A percentile compares a stretch with the other conserved stretches of the same genome.
Conservation (phyloP, 306 rosid species). For the Trifolium repens region DNA sequence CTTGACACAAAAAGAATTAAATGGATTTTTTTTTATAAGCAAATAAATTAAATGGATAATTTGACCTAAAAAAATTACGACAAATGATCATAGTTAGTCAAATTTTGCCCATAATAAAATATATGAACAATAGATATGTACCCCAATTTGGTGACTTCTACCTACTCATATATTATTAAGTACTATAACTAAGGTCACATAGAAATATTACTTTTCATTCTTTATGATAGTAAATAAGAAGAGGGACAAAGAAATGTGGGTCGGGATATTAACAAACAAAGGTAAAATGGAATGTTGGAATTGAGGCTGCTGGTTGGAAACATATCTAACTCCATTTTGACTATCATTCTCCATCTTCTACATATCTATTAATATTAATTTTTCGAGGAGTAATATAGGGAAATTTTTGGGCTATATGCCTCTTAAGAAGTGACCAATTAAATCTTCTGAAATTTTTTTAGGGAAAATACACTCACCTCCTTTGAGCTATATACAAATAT, state of each 20-base stretch:
- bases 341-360: conserved; percentile 26
- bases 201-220: neutral
- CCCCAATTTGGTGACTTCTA: too few relatives aligned
- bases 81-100: too few relatives aligned
- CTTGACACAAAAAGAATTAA: too few relatives aligned
- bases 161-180: too few relatives aligned
- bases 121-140: too few relatives aligned
- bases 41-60: too few relatives aligned
- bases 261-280: conserved; percentile 18
- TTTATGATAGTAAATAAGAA: neutral
- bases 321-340: conserved; percentile 53
- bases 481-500: too few relatives aligned
- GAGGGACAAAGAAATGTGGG: neutral
- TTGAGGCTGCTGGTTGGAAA: conserved; percentile 45
- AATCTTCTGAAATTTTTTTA: neutral
- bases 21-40: too few relatives aligned
- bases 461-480: too few relatives aligned
- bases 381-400: conserved; percentile 42
- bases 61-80: too few relatives aligned
- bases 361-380: neutral
- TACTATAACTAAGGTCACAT: neutral
- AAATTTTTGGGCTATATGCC: conserved; percentile 20
- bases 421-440: conserved; percentile 24
- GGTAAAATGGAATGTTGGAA: conserved; percentile 34
- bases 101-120: too few relatives aligned